Evolutionary conservation across 139 green algal genomes (phyloP), one percentile per base, ranked within the genome.

Genomic region (Micromonas pusilla): DNA sequence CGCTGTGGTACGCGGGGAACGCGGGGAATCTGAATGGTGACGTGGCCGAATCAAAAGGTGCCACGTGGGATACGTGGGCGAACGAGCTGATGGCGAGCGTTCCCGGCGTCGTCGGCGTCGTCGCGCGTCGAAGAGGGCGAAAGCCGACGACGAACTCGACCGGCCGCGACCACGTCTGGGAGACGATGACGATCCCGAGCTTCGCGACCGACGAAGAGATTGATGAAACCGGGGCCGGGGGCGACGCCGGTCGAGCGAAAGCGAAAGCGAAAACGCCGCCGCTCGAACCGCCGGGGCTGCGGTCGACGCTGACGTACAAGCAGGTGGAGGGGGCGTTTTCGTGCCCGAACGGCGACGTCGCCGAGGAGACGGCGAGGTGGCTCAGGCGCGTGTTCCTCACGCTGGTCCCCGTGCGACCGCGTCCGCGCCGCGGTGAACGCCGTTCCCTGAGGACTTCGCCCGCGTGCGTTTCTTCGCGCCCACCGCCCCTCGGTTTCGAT

Each of bases 311-410:
- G 34, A 33, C 26, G n/a, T 82, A 76, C 62, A 71, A 78, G 31
- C 77, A 82, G 26, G 28, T 63, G 28, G 77, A 82, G 66, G 68
- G 68, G 31, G 64, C 32, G 20, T 82, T 82, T 39, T 66, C 30
- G 2, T 78, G 78, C 34, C 77, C 77, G 16, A 78, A 70, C 52
- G 52, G 45, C 4, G 52, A 32, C 25, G 65, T 70, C 26, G 54
- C 64, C 30, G 62, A 72, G 28, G n/a, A 23, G 31, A 82, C 77
- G 1, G 28, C 64, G 23, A 34, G 73, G 6, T 76, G 52, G 30
- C 33, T 82, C 3, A 70, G 76, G 34, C 30, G 20, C 20, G 39
- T 20, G 32, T 52, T n/a, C n/a, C n/a, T n/a, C n/a, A n/a, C n/a
- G n/a, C n/a, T n/a, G n/a, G n/a, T n/a, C n/a, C n/a, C n/a, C n/a